Evolutionary conservation across 257 asterid species (phyloP), one percentile per base, ranked within the genome.

Genomic region (Primulina eburnea): DNA sequence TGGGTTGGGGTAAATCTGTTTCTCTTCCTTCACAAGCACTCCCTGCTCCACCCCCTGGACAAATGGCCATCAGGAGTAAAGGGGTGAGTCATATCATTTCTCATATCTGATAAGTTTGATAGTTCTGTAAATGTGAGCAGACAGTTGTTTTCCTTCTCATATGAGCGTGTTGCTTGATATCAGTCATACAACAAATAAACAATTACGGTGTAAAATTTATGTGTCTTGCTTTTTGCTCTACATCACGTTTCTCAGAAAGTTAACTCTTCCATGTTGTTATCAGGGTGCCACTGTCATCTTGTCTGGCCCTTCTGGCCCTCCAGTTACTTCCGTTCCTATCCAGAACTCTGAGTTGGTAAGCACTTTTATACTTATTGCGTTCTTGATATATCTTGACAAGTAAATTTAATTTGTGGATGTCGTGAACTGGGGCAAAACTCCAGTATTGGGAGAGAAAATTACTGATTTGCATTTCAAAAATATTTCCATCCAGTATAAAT

Each of bases 41-140:
- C 68, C 98, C 98, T 72, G 98, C 98, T 71, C 97, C 98, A 9
- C 97, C 98, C 64, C 98, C 98, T 10, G 98, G 98, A 75, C 98
- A 92, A 9, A 92, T 92, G 98, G 97, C 98, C 69, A 92, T 92
- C 79, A 84, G 98, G 82, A 90, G 97, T 80, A 92, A 90, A 84
- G 98, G 88, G 95, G 98, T 92, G 52, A 47, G 84, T 70, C 37
- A 57, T 3, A n/a, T 2, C 16, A 16, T 60, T 35, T 50, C 57
- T 50, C 17, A 50, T 17, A 50, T 17, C 20, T 16, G 57, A 50
- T 17, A 20, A 16, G 21, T 17, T 47, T 47, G 55, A 47, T 12
- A 47, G 52, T 47, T 47, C 14, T 47, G n/a, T 47, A 47, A 47
- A 47, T 47, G 18, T 17, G 20, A 50, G 8, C 8, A 17, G 57